Evolutionary conservation across 2,329 filamentous ascomycete genomes (phyloP).

Genomic region (Claviceps sp.): DNA sequence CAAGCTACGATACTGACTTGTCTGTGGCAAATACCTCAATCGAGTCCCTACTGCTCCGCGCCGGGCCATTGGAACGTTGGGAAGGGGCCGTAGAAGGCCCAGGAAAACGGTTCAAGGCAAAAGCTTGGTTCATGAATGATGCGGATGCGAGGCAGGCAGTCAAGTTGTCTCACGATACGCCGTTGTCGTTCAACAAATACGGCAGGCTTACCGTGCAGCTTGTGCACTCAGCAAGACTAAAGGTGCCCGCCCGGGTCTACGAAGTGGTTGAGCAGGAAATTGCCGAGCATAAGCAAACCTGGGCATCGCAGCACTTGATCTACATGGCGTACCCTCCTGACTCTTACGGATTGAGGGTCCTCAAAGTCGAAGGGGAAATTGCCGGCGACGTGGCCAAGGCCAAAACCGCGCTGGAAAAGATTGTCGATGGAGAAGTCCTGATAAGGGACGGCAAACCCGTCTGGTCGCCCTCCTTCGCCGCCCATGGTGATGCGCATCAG

Average conservation of each 20-base stretch:
- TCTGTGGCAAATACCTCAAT: constrained; percentile 10
- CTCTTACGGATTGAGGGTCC: constrained; percentile 12
- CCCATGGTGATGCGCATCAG: constrained; percentile 2
- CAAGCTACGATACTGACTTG: constrained; percentile 8
- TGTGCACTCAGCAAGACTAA: constrained; percentile 24
- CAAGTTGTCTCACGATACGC: constrained; percentile 16
- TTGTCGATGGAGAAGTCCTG: constrained; percentile 20
- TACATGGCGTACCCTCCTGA: constrained; percentile 8
- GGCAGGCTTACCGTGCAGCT: constrained; percentile 23
- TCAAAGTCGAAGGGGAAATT: constrained; percentile 25
- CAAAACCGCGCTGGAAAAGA: constrained; percentile 17
- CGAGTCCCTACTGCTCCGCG: constrained; percentile 15
- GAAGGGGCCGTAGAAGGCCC: constrained; percentile 10
- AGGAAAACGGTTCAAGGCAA: constrained; percentile 25
- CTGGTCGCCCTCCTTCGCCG: constrained; percentile 19
- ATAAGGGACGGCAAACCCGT: constrained; percentile 12
- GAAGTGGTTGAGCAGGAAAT: constrained; percentile 17
- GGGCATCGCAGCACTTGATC: constrained; percentile 17
- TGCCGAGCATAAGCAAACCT: constrained; percentile 12
- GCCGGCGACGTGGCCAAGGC: constrained; percentile 17
- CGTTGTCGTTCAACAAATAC: constrained; percentile 16
- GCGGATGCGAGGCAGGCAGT: constrained; percentile 23
- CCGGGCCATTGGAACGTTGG: constrained; percentile 23
- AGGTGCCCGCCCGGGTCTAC: constrained; percentile 21
- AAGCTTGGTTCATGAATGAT: constrained; percentile 24